These are phyloP conservation scores for Corniculantispora saksenae DNA, from an alignment of 2,329 filamentous ascomycete genomes.

Conservation along the genomic window DNA sequence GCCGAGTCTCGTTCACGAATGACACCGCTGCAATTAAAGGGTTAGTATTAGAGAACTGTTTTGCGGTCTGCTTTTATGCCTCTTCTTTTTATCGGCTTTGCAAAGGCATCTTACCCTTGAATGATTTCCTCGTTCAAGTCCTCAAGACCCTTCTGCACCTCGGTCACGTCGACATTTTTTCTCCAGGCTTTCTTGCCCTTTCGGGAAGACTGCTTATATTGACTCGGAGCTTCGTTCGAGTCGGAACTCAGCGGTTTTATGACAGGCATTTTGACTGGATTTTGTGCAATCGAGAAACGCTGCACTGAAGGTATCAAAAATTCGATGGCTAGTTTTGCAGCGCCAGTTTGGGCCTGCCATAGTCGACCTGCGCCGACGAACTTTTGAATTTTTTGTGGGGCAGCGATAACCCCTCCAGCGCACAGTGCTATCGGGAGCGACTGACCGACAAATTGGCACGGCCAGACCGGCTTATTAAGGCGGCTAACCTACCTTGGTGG, in stretches of 20 bases:
- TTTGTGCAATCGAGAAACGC: slow-evolving; percentile 1
- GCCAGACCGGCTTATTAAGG: not conserved
- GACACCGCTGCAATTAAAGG: slow-evolving; percentile 64
- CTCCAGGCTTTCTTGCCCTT: slow-evolving; percentile 99
- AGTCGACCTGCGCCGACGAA: not conserved
- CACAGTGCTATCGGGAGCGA: slow-evolving; percentile 15
- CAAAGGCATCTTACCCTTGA: slow-evolving; percentile 64
- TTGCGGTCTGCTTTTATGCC: not conserved
- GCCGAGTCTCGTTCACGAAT: slow-evolving; percentile 79
- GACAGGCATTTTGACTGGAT: slow-evolving; percentile 50
- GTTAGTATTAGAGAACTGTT: slow-evolving; percentile 24
- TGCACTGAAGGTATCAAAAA: slow-evolving; percentile 1
- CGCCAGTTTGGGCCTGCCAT: not conserved
- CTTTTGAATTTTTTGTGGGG: slow-evolving; percentile 19
- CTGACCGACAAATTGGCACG: slow-evolving; percentile 13
- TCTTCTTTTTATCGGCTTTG: not conserved
- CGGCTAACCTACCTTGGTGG: not conserved
- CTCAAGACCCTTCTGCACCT: slow-evolving; percentile 80
- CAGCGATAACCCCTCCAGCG: slow-evolving; percentile 13
- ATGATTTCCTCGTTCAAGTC: slow-evolving; percentile 87
- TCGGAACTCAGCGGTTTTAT: slow-evolving; percentile 47
- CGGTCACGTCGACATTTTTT: slow-evolving; percentile 93
- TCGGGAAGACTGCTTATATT: slow-evolving; percentile 84
- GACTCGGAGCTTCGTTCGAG: slow-evolving; percentile 66
- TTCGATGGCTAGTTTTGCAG: slow-evolving; percentile 9